These are phyloP conservation scores for Nigrospora sphaerica DNA, from an alignment of 2,329 filamentous ascomycete genomes.

Conservation along the genomic window DNA sequence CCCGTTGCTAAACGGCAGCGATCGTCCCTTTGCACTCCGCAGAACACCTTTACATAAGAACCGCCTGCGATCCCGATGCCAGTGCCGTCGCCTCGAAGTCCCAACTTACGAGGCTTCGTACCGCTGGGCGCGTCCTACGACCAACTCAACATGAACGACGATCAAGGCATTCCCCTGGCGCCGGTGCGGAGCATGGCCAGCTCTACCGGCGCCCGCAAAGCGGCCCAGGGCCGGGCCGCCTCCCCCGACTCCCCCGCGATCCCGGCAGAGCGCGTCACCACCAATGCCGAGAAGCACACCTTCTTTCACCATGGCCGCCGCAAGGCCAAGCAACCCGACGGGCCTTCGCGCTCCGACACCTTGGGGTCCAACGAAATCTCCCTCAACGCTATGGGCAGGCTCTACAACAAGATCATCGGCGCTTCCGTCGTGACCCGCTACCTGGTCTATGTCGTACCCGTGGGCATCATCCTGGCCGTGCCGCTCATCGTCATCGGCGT, in stretches of 20 bases:
- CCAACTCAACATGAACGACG: slow-evolving; percentile 2
- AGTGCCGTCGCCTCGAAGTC: slow-evolving; percentile 15
- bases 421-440: slow-evolving; percentile 61
- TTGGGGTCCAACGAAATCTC: slow-evolving; percentile 42
- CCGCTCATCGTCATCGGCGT: slow-evolving; percentile 51
- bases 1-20: neutral
- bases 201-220: slow-evolving; percentile 45
- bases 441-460: slow-evolving; percentile 59
- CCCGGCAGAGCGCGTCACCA: slow-evolving; percentile 19
- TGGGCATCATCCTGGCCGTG: slow-evolving; percentile 53
- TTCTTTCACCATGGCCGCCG: slow-evolving; percentile 44
- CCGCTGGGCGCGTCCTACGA: slow-evolving; percentile 13
- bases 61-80: slow-evolving; percentile 13
- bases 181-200: slow-evolving; percentile 48
- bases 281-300: slow-evolving; percentile 38
- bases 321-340: slow-evolving; percentile 32
- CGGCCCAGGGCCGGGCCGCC: slow-evolving; percentile 28
- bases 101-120: slow-evolving; percentile 16
- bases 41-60: slow-evolving; percentile 4
- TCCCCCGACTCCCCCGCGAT: slow-evolving; percentile 19
- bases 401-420: slow-evolving; percentile 58
- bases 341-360: slow-evolving; percentile 33
- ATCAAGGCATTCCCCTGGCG: slow-evolving; percentile 45
- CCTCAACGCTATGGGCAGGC: slow-evolving; percentile 57
- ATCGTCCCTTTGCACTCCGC: neutral